phyloP scores from a whole-genome alignment of 257 asterid species.

The Hygrophila difformis region DNA sequence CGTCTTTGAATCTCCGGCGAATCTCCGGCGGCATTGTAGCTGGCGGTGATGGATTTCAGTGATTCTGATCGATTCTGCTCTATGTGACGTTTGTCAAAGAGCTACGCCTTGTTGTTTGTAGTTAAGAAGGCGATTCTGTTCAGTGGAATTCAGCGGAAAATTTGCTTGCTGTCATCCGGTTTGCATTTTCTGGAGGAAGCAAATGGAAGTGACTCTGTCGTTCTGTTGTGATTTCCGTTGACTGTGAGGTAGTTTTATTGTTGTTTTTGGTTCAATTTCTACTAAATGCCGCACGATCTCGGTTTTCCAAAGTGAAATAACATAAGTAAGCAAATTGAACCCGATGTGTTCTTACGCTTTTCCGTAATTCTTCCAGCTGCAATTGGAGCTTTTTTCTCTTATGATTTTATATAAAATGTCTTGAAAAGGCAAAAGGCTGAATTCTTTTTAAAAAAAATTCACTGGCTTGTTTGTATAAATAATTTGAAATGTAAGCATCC shows the following conservation, averaged over 20 bases:
- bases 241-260: too few relatives aligned
- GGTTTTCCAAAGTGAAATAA: too few relatives aligned
- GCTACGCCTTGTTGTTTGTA: too few relatives aligned
- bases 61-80: background rate
- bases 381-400: conserved; percentile 15
- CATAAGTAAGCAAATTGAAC: too few relatives aligned
- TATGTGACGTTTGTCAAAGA: background rate
- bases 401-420: conserved; percentile 12
- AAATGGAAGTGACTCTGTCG: too few relatives aligned
- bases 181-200: too few relatives aligned
- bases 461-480: conserved; percentile 14
- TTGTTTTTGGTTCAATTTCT: too few relatives aligned
- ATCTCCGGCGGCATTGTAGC: conserved; percentile 32
- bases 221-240: too few relatives aligned
- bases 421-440: conserved; percentile 19
- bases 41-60: conserved; percentile 16
- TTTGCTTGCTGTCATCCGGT: too few relatives aligned
- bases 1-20: conserved; percentile 18
- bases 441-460: conserved; percentile 15
- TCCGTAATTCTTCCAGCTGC: conserved; percentile 11
- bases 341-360: too few relatives aligned
- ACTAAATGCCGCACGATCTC: too few relatives aligned
- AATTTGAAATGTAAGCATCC: conserved; percentile 19
- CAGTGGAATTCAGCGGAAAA: too few relatives aligned
- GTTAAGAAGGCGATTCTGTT: background rate